These are phyloP conservation scores for Colletotrichum acutatum DNA, from an alignment of 2,329 filamentous ascomycete species.

Conservation along the genomic window DNA sequence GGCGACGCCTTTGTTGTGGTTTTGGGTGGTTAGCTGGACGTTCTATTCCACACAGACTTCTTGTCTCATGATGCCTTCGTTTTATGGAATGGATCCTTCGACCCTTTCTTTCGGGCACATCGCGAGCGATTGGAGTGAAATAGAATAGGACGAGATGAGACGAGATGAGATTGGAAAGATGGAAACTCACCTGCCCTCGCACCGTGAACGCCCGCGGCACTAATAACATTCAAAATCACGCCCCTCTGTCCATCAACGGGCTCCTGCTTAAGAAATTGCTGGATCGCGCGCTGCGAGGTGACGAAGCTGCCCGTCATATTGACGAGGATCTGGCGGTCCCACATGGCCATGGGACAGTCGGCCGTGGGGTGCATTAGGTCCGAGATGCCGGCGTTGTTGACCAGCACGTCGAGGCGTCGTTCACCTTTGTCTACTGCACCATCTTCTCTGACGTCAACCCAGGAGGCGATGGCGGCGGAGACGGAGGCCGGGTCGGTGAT, in stretches of 20 bases:
- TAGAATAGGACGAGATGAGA: too few species aligned
- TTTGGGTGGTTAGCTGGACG: too few species aligned
- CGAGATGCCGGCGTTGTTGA: slow-evolving; percentile 69
- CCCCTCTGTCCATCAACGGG: slow-evolving; percentile 34
- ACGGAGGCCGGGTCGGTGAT: slow-evolving; percentile 1
- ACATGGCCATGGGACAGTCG: slow-evolving; percentile 54
- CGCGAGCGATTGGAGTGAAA: too few species aligned
- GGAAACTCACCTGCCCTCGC: slow-evolving; percentile 10
- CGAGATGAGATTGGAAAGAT: neutral
- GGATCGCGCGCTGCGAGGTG: slow-evolving; percentile 61
- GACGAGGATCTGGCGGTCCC: slow-evolving; percentile 65
- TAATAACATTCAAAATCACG: slow-evolving; percentile 39
- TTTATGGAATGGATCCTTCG: too few species aligned
- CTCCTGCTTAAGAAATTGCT: slow-evolving; percentile 55
- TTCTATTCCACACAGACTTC: too few species aligned
- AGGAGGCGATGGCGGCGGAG: neutral
- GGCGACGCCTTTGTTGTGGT: slow-evolving; percentile 49
- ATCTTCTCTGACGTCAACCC: neutral
- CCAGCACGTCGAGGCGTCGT: slow-evolving; percentile 57
- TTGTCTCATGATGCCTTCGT: too few species aligned
- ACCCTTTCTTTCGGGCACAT: too few species aligned
- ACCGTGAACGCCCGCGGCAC: neutral
- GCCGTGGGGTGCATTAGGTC: slow-evolving; percentile 66
- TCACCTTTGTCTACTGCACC: neutral
- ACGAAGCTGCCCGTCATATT: slow-evolving; percentile 68